Conservation (phyloP, 2,329 filamentous ascomycete species). For the Fusarium xylarioides region DNA sequence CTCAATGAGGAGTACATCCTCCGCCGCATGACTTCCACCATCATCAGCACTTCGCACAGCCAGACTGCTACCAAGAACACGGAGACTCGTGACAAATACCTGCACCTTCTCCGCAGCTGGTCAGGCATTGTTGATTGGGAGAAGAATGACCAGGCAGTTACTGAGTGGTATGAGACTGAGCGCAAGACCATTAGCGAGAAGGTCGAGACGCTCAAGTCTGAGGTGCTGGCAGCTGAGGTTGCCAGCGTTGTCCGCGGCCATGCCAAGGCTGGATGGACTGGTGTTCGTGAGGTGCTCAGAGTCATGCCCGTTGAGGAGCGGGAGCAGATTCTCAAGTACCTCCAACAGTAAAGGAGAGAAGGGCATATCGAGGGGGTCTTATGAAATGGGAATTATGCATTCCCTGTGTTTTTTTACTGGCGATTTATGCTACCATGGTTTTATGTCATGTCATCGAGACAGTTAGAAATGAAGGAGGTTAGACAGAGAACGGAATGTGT, state of each 20-base stretch:
- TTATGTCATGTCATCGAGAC: conserved; percentile 34
- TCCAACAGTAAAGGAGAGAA: conserved; percentile 52
- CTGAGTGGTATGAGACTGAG: conserved; percentile 97
- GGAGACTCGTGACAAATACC: conserved; percentile 70
- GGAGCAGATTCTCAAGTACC: conserved; percentile 77
- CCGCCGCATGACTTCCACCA: conserved; percentile 76
- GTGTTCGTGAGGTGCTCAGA: conserved; percentile 84
- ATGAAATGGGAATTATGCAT: conserved; percentile 10
- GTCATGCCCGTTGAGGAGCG: conserved; percentile 90
- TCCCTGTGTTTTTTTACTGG: conserved; percentile 29
- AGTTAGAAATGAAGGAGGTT: conserved; percentile 38
- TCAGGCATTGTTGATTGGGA: conserved; percentile 80
- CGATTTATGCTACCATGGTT: conserved; percentile 33
- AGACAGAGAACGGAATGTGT: conserved; percentile 31
- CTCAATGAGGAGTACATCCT: conserved; percentile 98
- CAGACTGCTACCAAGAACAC: conserved; percentile 53
- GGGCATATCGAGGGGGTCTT: background rate
- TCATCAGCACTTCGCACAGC: conserved; percentile 43
- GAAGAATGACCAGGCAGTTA: conserved; percentile 81
- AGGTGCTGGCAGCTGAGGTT: conserved; percentile 65
- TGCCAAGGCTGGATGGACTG: conserved; percentile 79
- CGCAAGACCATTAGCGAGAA: conserved; percentile 82
- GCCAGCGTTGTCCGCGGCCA: conserved; percentile 56
- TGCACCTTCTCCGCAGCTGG: conserved; percentile 85
- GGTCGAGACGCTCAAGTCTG: conserved; percentile 83